Evolutionary conservation across 2,329 filamentous ascomycete genomes (phyloP).

Genomic region (Ceratocystis variospora): DNA sequence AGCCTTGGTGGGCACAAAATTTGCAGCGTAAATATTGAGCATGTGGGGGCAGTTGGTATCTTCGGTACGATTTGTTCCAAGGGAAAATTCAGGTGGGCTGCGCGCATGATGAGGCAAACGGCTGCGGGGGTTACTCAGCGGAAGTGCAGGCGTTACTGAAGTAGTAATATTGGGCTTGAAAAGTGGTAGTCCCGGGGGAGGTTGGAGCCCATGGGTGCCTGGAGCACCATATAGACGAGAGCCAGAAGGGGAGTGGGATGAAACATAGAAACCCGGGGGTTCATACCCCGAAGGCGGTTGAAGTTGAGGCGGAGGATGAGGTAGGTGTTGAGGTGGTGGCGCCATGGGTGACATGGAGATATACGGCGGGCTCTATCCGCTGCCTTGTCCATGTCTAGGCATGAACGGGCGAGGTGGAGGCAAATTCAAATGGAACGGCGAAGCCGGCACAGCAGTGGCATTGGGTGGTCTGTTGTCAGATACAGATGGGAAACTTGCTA

Average conservation of each 20-base stretch:
- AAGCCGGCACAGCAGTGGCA: neutral
- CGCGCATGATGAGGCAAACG: neutral
- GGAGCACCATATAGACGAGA: neutral
- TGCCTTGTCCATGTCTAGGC: slow-evolving; percentile 5
- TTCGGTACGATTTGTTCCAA: neutral
- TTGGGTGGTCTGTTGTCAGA: neutral
- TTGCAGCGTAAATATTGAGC: slow-evolving; percentile 2
- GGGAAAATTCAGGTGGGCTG: neutral
- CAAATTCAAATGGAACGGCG: neutral
- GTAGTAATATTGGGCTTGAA: neutral
- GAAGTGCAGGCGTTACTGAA: neutral
- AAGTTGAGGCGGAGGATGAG: neutral
- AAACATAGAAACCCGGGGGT: neutral
- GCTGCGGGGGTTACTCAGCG: neutral
- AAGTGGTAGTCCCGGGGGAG: neutral
- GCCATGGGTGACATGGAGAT: slow-evolving; percentile 1
- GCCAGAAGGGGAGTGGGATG: neutral
- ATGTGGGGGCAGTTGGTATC: neutral
- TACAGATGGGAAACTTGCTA: neutral
- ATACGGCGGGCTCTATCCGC: slow-evolving; percentile 8
- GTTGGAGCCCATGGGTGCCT: neutral
- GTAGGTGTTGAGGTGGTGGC: neutral
- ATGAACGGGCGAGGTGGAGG: neutral
- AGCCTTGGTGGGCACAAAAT: neutral
- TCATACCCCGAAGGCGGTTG: neutral